These are phyloP conservation scores for Emericellopsis atlantica DNA, from an alignment of 2,329 filamentous ascomycete genomes.

Conservation along the genomic window DNA sequence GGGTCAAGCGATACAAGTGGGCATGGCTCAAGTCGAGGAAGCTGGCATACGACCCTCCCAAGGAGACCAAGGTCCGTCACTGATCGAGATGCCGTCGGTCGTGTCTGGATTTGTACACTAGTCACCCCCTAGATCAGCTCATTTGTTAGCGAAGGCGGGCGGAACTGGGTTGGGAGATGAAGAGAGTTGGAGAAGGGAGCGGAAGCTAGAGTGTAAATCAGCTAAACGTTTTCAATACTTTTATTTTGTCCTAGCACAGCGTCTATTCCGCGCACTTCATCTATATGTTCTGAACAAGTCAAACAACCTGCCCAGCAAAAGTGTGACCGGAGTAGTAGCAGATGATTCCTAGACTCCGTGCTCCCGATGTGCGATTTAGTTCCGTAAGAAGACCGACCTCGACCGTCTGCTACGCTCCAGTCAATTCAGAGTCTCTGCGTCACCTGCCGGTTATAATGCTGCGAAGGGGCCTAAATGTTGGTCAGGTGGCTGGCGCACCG, in stretches of 20 bases:
- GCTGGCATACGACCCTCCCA: constrained; percentile 74
- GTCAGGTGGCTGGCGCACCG: no score
- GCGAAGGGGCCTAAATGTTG: no score
- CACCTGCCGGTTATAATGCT: no score
- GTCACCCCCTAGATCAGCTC: constrained; percentile 26
- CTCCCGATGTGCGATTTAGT: no score
- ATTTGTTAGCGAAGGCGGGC: constrained; percentile 29
- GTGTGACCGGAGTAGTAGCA: no score
- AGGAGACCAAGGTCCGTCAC: constrained; percentile 34
- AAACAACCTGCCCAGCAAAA: no score
- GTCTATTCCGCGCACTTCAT: no score
- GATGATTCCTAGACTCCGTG: no score
- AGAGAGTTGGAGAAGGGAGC: constrained; percentile 14
- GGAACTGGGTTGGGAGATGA: constrained; percentile 11
- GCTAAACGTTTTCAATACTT: constrained; percentile 29
- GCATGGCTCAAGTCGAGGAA: constrained; percentile 90
- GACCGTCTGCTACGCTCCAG: no score
- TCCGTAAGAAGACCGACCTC: no score
- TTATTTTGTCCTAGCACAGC: constrained; percentile 2
- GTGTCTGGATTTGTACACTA: constrained; percentile 23
- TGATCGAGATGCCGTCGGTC: constrained; percentile 19
- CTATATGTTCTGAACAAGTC: no score
- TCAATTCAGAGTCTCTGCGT: no score
- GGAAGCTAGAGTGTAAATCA: constrained; percentile 38
- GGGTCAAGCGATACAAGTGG: constrained; percentile 99